Evolutionary conservation across 2,329 filamentous ascomycete genomes (phyloP), one percentile per base, ranked within the genome.

Genomic region (Podosphaera leucotricha): DNA sequence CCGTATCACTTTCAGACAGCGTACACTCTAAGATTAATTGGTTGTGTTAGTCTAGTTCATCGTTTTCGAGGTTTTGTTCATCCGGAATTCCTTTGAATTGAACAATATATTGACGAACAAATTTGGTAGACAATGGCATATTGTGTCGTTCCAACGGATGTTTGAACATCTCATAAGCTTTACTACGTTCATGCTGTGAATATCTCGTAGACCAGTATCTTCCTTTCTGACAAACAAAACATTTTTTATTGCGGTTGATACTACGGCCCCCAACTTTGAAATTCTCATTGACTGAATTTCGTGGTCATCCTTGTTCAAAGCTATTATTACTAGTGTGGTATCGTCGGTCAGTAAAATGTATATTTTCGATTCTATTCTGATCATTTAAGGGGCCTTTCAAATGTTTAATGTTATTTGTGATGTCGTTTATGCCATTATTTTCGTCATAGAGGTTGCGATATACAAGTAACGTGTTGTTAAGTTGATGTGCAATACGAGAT

Each of bases 151-250:
- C 3, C n/a, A 43, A 20, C 26, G 18, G 28, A 21, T 35, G 28
- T 16, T 43, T 43, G 20, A 36, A 43, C 10, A 19, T 19, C 6
- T 43, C n/a, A 20, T 35, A 43, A 33, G 41, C 41, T 20, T n/a
- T 15, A 11, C 36, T 18, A 28, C 26, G 36, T 21, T 44, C 36
- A 6, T 40, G 11, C 10, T 30, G 21, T 30, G 26, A 26, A 33
- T 44, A 36, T 19, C 38, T 44, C 24, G 20, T 39, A 18, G 43
- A 44, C 24, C 37, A 40, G 8, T 24, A 38, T 33, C 33, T 6
- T 18, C 5, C 11, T 44, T 39, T 44, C 38, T 44, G 37, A 15
- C 43, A 44, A 30, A 43, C 30, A 36, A 37, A 36, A 43, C 19
- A 43, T 22, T 43, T 36, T 30, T 43, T 43, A 20, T 26, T 24